Conservation (phyloP, 23 red algal species). For the Gracilariopsis chorda region DNA sequence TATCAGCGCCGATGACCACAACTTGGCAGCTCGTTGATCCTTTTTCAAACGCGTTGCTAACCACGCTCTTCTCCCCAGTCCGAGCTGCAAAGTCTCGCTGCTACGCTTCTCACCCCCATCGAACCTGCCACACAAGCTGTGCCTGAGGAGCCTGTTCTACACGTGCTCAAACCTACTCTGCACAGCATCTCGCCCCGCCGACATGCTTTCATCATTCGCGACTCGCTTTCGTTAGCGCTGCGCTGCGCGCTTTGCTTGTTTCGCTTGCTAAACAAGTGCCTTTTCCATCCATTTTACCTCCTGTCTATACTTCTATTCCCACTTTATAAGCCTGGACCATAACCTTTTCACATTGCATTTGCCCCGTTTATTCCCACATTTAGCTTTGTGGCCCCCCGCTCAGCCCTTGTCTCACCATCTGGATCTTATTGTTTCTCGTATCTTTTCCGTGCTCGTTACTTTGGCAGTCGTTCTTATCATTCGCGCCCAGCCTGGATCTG, state of each 20-base stretch:
- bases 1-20: neutral
- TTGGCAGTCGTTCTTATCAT: conserved; percentile 77
- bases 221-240: conserved; percentile 57
- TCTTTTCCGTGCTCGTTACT: conserved; percentile 83
- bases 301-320: conserved; percentile 65
- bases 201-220: conserved; percentile 33
- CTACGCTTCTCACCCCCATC: conserved; percentile 70
- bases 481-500: conserved; percentile 66
- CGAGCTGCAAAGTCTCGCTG: conserved; percentile 64
- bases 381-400: neutral
- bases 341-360: conserved; percentile 86
- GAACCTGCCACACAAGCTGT: conserved; percentile 21
- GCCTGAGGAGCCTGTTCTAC: conserved; percentile 84
- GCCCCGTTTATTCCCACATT: neutral
- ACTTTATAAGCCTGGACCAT: conserved; percentile 76
- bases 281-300: conserved; percentile 50
- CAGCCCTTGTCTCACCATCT: conserved; percentile 5
- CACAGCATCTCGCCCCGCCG: conserved; percentile 39
- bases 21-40: conserved; percentile 82
- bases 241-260: conserved; percentile 30
- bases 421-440: conserved; percentile 50
- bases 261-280: conserved; percentile 63
- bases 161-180: conserved; percentile 62
- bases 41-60: conserved; percentile 42
- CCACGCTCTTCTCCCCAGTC: conserved; percentile 52